phyloP scores from a whole-genome alignment of 306 rosid genomes.

The Citrullus amarus region DNA sequence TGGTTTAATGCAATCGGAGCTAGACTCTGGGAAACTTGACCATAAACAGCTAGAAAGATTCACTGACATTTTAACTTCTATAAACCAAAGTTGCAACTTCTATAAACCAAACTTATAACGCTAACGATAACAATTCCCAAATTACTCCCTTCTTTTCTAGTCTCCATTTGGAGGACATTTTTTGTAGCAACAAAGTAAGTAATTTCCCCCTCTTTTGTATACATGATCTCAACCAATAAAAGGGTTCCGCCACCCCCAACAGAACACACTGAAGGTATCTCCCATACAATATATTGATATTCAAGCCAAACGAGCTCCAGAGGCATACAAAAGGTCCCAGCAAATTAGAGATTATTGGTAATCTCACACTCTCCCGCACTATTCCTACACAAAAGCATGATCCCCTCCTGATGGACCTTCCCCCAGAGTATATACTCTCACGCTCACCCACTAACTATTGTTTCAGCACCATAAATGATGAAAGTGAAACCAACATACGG shows the following conservation, averaged over 20 bases:
- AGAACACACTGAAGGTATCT: neutral
- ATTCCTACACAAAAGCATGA: neutral
- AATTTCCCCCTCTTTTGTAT: neutral
- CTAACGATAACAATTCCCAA: neutral
- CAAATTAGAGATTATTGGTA: neutral
- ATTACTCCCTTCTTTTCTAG: neutral
- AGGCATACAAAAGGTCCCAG: neutral
- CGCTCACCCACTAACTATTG: neutral
- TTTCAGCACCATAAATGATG: neutral
- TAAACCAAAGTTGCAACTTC: too few relatives aligned
- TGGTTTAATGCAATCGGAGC: neutral
- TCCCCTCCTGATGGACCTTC: neutral
- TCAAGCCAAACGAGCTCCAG: neutral
- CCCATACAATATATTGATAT: neutral
- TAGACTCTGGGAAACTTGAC: neutral
- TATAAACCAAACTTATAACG: too few relatives aligned
- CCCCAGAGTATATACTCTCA: neutral
- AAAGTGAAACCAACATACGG: neutral
- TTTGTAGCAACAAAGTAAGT: neutral
- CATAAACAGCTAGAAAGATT: neutral
- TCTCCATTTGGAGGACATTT: neutral
- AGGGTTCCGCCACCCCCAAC: neutral
- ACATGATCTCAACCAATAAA: neutral
- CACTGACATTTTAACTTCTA: neutral
- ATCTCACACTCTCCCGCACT: neutral